These are phyloP conservation scores for Kwoniella pini DNA, from an alignment of 768 basidiomycete genomes.

Conservation along the genomic window DNA sequence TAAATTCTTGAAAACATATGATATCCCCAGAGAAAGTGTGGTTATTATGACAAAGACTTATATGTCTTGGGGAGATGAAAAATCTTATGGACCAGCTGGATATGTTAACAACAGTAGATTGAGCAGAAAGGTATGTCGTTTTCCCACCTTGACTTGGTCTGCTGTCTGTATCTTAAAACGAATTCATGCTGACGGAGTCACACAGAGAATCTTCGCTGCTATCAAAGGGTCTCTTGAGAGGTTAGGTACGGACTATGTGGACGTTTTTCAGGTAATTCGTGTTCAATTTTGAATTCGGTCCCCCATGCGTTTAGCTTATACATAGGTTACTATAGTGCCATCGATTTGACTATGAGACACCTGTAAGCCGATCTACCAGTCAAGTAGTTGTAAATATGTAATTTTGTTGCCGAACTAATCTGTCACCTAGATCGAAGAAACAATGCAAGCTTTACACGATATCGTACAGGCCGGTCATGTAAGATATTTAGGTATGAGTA, in stretches of 20 bases:
- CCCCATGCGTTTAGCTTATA: no score
- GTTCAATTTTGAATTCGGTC: no score
- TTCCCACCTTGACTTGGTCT: not conserved
- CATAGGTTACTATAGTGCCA: slow-evolving; percentile 60
- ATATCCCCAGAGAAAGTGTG: slow-evolving; percentile 71
- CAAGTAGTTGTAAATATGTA: no score
- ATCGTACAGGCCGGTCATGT: slow-evolving; percentile 67
- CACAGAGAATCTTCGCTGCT: slow-evolving; percentile 67
- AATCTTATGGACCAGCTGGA: slow-evolving; percentile 13
- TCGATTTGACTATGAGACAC: slow-evolving; percentile 53
- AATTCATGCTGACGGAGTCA: not conserved
- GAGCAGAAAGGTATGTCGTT: slow-evolving; percentile 27
- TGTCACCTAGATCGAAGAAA: slow-evolving; percentile 1
- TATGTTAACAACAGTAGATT: slow-evolving; percentile 18
- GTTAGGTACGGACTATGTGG: slow-evolving; percentile 73
- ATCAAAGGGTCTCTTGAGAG: slow-evolving; percentile 62
- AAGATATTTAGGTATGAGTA: slow-evolving; percentile 56
- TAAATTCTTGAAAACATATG: slow-evolving; percentile 67
- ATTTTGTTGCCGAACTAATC: no score
- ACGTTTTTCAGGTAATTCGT: slow-evolving; percentile 66
- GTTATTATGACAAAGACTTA: slow-evolving; percentile 74
- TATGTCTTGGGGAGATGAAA: slow-evolving; percentile 9
- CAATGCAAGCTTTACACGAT: slow-evolving; percentile 68
- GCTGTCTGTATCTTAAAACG: not conserved
- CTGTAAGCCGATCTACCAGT: no score